Conservation (phyloP, 163 green algal species). For the Botryococcus braunii region DNA sequence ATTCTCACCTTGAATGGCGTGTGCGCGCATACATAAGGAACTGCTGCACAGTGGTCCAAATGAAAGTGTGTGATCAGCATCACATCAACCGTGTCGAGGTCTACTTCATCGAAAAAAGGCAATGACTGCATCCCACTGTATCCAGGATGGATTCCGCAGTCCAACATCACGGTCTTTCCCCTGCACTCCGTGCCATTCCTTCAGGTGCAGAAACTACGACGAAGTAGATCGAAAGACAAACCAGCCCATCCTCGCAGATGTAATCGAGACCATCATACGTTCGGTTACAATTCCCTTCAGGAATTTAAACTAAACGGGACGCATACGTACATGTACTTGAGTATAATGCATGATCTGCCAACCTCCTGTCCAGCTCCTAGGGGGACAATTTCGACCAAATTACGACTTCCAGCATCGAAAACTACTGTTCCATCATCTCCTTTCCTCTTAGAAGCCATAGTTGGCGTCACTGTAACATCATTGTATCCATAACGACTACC, state of each 20-base stretch:
- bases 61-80: constrained; percentile 98
- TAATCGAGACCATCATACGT: neutral
- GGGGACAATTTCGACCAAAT: constrained; percentile 64
- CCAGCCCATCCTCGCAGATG: neutral
- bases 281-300: neutral
- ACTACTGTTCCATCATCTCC: too few relatives aligned
- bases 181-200: constrained; percentile 24
- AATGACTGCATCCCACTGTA: constrained; percentile 73
- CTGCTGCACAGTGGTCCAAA: constrained; percentile 92
- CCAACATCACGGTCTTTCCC: constrained; percentile 93
- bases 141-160: constrained; percentile 96
- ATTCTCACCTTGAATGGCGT: constrained; percentile 86
- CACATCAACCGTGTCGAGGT: constrained; percentile 80
- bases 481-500: too few relatives aligned
- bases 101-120: constrained; percentile 87
- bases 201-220: neutral
- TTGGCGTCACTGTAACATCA: too few relatives aligned
- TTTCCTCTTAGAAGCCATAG: too few relatives aligned
- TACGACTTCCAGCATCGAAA: too few relatives aligned
- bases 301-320: neutral
- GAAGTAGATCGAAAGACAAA: neutral
- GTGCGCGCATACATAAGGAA: constrained; percentile 86
- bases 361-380: constrained; percentile 92
- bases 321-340: constrained; percentile 60
- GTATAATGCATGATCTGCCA: constrained; percentile 82